Base-by-base conservation (phyloP, 208 protist species). In the Wallacemonas rigidus region DNA sequence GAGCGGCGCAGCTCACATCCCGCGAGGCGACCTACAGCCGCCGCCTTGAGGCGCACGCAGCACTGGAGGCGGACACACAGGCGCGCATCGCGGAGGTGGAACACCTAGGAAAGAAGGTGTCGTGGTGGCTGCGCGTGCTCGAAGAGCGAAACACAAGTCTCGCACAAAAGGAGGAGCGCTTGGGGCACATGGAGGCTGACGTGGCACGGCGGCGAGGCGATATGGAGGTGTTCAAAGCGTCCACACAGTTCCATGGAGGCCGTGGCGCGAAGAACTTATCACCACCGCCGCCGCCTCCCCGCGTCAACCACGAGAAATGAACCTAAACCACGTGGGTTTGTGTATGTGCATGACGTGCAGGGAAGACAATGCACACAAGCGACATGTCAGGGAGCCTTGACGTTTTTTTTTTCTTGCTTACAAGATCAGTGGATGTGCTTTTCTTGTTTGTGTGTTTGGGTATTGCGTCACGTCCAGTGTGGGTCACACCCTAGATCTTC, bases 81-180 rank as follows among this genome's bases (percentile, higher is more conserved):
- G 57, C 54, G 55, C 70, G 73, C 47, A 83, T 94, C 38, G 68
- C 58, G 26, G 87, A 86, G 67, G 87, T 95, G 67, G 90, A 95
- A 70, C 68, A 75, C 70, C 81, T 95, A 35, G 79, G 80, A 54
- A 84, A 84, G 67, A 77, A 74, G 58, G 88, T 94, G 44, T 74
- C 85, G 6, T 82, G 69, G 75, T 93, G 89, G 87, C 71, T 96
- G 57, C 76, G 77, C 14, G 92, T 90, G 45, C 71, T 96, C 0
- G 84, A 96, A 67, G 86, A 87, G 67, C 82, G 91, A 17, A 82
- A 96, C 57, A 75, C 69, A 14, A 71, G 74, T 15, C 61, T 93
- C 51, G 57, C 72, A 7, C 50, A 58, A 17, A 92, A 94, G 80
- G 88, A 96, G 75, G 72, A 81, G 68, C 75, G 83, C 17, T 77